phyloP scores from a whole-genome alignment of 78 protist genomes.

The Dictyostelium brefeldianum region DNA sequence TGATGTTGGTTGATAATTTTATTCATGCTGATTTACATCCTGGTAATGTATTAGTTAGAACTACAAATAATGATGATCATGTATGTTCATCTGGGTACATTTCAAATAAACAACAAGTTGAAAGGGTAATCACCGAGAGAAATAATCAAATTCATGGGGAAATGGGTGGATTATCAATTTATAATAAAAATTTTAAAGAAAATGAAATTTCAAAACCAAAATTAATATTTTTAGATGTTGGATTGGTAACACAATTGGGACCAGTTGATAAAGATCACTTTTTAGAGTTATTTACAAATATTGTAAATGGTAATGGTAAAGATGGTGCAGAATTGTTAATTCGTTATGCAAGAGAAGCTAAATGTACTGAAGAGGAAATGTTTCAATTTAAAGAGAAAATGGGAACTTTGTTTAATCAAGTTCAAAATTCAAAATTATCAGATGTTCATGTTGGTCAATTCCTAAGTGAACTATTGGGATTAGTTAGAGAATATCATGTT shows the following conservation, averaged over 20 bases:
- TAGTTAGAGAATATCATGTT: slow-evolving; percentile 75
- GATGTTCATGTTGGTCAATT: slow-evolving; percentile 83
- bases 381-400: slow-evolving; percentile 59
- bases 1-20: slow-evolving; percentile 85
- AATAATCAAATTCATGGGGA: not conserved
- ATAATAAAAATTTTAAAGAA: not conserved
- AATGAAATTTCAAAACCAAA: slow-evolving; percentile 3
- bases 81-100: not conserved
- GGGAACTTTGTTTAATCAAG: slow-evolving; percentile 51
- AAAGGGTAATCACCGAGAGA: not conserved
- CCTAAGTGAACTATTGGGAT: slow-evolving; percentile 32
- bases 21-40: slow-evolving; percentile 86
- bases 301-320: slow-evolving; percentile 80
- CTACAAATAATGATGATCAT: not conserved
- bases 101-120: not conserved
- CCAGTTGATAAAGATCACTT: slow-evolving; percentile 58
- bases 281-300: slow-evolving; percentile 61
- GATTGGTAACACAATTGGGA: slow-evolving; percentile 69
- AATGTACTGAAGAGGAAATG: slow-evolving; percentile 65
- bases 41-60: slow-evolving; percentile 69
- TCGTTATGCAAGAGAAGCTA: slow-evolving; percentile 80
- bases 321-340: slow-evolving; percentile 77
- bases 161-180: not conserved
- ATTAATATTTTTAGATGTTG: slow-evolving; percentile 76
- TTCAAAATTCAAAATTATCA: slow-evolving; percentile 40